phyloP scores from a whole-genome alignment of 805 yeast genomes.

The Lachancea cidri region DNA sequence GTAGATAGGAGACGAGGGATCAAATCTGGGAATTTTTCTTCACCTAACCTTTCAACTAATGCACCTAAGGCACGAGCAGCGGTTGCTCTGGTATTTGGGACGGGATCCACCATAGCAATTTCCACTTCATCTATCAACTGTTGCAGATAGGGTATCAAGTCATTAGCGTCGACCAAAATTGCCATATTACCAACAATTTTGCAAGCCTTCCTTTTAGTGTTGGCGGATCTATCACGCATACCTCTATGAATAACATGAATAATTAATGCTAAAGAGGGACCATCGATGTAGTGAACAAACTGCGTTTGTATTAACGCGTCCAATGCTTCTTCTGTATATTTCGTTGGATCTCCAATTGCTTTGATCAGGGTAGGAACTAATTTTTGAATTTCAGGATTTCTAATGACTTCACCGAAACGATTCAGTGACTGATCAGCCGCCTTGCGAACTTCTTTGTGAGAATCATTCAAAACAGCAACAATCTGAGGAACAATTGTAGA shows the following conservation, averaged over 20 bases:
- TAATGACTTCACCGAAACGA: slow-evolving; percentile 92
- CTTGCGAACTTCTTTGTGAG: slow-evolving; percentile 94
- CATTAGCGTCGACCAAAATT: slow-evolving; percentile 83
- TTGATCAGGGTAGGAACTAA: slow-evolving; percentile 80
- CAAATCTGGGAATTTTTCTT: slow-evolving; percentile 88
- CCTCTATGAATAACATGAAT: slow-evolving; percentile 95
- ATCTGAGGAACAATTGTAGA: slow-evolving; percentile 93
- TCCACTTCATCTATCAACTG: slow-evolving; percentile 78
- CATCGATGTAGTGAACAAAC: slow-evolving; percentile 96
- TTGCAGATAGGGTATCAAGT: slow-evolving; percentile 76
- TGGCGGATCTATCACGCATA: slow-evolving; percentile 90
- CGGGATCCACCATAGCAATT: slow-evolving; percentile 96
- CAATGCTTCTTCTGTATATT: slow-evolving; percentile 79
- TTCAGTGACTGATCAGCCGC: slow-evolving; percentile 89
- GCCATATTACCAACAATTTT: slow-evolving; percentile 99
- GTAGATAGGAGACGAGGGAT: slow-evolving; percentile 75
- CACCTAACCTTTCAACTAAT: slow-evolving; percentile 92
- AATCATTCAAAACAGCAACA: slow-evolving; percentile 88
- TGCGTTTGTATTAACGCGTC: slow-evolving; percentile 84
- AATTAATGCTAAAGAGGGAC: slow-evolving; percentile 92
- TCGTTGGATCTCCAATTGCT: slow-evolving; percentile 96
- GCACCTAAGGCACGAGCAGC: slow-evolving; percentile 98
- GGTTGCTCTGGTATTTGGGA: slow-evolving; percentile 93
- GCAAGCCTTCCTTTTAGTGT: slow-evolving; percentile 87
- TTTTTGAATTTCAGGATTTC: slow-evolving; percentile 95